Evolutionary conservation across 306 rosid genomes (phyloP), one percentile per base, ranked within the genome.

Genomic region (Lathyrus tuberosus): DNA sequence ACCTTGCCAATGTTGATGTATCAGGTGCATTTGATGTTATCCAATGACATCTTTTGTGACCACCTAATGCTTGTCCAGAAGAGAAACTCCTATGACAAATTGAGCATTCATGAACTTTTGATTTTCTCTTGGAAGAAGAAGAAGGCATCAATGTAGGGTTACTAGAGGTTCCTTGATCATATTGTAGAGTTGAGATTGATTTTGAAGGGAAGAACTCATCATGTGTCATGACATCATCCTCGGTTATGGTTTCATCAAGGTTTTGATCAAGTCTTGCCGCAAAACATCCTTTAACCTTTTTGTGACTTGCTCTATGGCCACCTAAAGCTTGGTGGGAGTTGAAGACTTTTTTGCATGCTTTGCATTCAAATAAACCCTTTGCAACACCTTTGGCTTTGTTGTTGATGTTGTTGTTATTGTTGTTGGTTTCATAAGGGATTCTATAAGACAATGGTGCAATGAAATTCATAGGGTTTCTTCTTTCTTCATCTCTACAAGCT

Each of bases 1-100:
- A 88, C 68, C 83, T 93, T 1, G 86, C 81, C 61, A 88, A 24
- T 0, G 90, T 64, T 0, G 97, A 80, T 0, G 89, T 70, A 48
- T 83, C 89, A 0, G 91, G 84, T 4, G 80, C 82, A 42, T 86
- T 91, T 14, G 96, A 83, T 7, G 99, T 95, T 76, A 91, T 91
- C 99, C 99, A 95, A 49, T 91, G 99, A 40, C 99, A 95, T 24
- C 97, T 83, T 77, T 95, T 91, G 73, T 95, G 99, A 0, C 99
- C 99, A 0, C 99, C 97, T 68, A 95, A 48, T 0, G 99, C 96
- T 74, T 95, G 99, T 15, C 97, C 99, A 0, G 97, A 88, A 6
- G 99, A 87, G 82, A 95, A 95, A 38, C 90, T 74, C 42, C 97
- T 80, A 69, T 91, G 97, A 31, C 99, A 95, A 61, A 95, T 95